These are phyloP conservation scores for Cystofilobasidium ferigula DNA, from an alignment of 768 basidiomycete species.

Conservation along the genomic window DNA sequence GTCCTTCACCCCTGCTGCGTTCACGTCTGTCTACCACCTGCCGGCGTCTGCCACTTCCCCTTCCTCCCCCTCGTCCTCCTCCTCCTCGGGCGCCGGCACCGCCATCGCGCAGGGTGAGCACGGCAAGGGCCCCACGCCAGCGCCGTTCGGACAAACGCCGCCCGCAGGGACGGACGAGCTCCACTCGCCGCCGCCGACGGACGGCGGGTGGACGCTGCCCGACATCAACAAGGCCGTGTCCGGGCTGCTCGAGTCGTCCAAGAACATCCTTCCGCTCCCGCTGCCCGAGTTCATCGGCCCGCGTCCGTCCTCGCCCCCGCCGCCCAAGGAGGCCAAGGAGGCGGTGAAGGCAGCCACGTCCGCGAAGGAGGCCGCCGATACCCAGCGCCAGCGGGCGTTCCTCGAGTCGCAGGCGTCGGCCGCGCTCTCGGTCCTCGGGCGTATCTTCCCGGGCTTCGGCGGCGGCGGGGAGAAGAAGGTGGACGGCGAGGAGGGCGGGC, in stretches of 20 bases:
- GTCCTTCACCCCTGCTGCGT: constrained; percentile 7
- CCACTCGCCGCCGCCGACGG: constrained; percentile 2
- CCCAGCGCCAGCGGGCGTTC: not conserved
- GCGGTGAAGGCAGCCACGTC: not conserved
- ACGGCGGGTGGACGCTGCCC: constrained; percentile 8
- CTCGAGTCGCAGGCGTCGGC: constrained; percentile 11
- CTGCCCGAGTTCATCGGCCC: not conserved
- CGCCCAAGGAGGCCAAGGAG: not conserved
- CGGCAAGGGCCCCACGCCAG: constrained; percentile 6
- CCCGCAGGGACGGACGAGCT: not conserved
- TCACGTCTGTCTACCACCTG: not conserved
- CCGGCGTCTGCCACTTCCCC: not conserved
- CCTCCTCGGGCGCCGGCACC: too few species aligned
- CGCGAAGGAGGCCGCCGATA: not conserved
- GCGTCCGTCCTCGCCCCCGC: not conserved
- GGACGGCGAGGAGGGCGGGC: not conserved
- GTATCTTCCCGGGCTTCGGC: not conserved
- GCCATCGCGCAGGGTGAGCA: constrained; percentile 17
- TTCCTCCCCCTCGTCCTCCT: not conserved
- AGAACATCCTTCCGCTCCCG: not conserved
- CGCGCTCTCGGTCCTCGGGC: not conserved
- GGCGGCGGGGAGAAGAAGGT: not conserved
- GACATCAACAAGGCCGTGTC: constrained; percentile 11
- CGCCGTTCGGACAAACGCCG: not conserved
- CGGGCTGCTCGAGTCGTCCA: constrained; percentile 1